Percentiles rank a stretch among this genome's conserved stretches.
These are phyloP conservation scores for Umbelopsis sp. DNA, from an alignment of 192 early-diverging fungal species.

Conservation along the genomic window DNA sequence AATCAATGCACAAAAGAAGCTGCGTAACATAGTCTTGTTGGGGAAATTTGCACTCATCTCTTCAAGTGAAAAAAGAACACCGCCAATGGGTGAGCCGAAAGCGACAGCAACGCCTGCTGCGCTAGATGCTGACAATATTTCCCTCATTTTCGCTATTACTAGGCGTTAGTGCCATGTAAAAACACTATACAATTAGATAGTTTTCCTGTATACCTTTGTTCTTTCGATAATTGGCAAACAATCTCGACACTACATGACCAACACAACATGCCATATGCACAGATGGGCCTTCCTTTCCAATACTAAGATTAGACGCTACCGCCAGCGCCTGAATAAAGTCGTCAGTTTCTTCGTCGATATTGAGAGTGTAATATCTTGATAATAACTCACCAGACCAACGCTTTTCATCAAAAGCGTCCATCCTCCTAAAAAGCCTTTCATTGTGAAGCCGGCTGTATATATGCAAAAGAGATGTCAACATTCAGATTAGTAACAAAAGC, in stretches of 20 bases:
- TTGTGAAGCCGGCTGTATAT: slow-evolving; percentile 80
- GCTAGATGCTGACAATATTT: slow-evolving; percentile 83
- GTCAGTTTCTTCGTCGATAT: not conserved
- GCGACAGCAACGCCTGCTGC: slow-evolving; percentile 98
- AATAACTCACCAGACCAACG: slow-evolving; percentile 69
- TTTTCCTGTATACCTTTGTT: slow-evolving; percentile 63
- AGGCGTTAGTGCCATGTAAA: slow-evolving; percentile 11
- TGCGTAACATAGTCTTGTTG: slow-evolving; percentile 93
- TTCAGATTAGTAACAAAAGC: not conserved
- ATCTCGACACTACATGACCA: slow-evolving; percentile 81
- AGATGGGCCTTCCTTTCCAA: slow-evolving; percentile 96
- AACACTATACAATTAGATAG: not conserved
- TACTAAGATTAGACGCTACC: slow-evolving; percentile 85
- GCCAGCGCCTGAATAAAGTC: slow-evolving; percentile 59
- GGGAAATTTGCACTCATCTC: slow-evolving; percentile 97
- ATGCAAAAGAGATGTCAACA: slow-evolving; percentile 11
- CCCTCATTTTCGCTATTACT: slow-evolving; percentile 65
- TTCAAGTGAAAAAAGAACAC: slow-evolving; percentile 71
- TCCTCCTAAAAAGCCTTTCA: slow-evolving; percentile 88
- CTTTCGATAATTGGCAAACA: slow-evolving; percentile 75
- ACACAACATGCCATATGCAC: slow-evolving; percentile 96
- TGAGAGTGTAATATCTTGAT: not conserved
- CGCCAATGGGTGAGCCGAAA: slow-evolving; percentile 95
- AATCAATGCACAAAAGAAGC: slow-evolving; percentile 96
- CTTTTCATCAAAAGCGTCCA: slow-evolving; percentile 93